Conservation (phyloP, 768 basidiomycete species). For the Amanita rimosa region DNA sequence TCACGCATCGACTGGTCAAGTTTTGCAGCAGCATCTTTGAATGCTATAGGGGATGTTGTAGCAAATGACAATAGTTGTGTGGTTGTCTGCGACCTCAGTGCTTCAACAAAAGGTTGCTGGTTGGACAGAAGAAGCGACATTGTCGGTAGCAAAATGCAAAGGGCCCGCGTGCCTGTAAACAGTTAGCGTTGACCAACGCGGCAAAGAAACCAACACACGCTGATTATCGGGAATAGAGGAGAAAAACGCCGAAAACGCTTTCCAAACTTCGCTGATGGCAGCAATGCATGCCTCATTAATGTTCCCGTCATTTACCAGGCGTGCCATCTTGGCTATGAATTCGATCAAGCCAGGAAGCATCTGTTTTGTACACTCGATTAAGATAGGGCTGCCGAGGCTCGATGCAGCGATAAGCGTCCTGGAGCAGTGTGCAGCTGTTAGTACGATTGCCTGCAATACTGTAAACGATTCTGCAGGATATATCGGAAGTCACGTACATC, state of each 20-base stretch:
- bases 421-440: constrained; percentile 86
- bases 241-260: constrained; percentile 62
- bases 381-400: constrained; percentile 45
- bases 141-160: constrained; percentile 68
- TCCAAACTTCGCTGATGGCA: constrained; percentile 73
- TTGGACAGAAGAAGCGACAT: constrained; percentile 60
- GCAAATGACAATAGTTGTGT: constrained; percentile 65
- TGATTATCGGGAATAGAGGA: constrained; percentile 42
- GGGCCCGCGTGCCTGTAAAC: constrained; percentile 45
- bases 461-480: neutral
- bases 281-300: constrained; percentile 45
- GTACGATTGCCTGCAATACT: constrained; percentile 38
- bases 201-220: constrained; percentile 34
- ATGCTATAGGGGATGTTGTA: constrained; percentile 55
- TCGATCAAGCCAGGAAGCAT: constrained; percentile 78
- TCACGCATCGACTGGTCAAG: constrained; percentile 49
- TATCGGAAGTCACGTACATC: constrained; percentile 36
- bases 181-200: neutral
- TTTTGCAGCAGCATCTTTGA: constrained; percentile 74
- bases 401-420: constrained; percentile 76
- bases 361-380: constrained; percentile 61
- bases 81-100: constrained; percentile 47
- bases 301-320: constrained; percentile 43
- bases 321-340: constrained; percentile 61
- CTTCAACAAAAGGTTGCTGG: constrained; percentile 26